Evolutionary conservation across 257 asterid genomes (phyloP).

Genomic region (Fraxinus americana): DNA sequence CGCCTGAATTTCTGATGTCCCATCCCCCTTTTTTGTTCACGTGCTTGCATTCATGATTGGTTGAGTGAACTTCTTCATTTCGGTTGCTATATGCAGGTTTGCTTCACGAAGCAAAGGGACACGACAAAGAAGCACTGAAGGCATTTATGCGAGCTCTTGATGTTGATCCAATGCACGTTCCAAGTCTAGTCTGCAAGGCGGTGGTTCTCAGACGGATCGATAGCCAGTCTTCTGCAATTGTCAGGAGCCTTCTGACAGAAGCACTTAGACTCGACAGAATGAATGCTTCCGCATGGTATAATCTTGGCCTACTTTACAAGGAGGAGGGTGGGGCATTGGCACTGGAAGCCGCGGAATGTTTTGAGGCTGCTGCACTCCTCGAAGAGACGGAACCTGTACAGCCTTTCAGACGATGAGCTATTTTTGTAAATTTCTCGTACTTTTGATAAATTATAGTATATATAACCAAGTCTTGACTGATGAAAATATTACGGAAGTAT

Average conservation of each 20-base stretch:
- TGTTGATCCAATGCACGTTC: constrained; percentile 65
- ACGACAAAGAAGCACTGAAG: constrained; percentile 57
- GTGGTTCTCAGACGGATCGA: constrained; percentile 51
- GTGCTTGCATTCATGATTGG: not conserved
- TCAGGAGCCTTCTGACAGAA: constrained; percentile 68
- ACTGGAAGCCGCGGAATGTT: constrained; percentile 77
- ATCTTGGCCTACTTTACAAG: constrained; percentile 74
- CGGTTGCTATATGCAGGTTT: constrained; percentile 52
- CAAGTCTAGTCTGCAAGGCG: constrained; percentile 74
- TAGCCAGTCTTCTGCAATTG: constrained; percentile 44
- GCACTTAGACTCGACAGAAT: constrained; percentile 71
- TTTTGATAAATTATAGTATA: not conserved
- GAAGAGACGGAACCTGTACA: constrained; percentile 80
- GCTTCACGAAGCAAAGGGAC: constrained; percentile 72
- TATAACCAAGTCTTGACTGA: not conserved
- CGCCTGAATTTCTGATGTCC: not conserved
- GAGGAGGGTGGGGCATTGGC: constrained; percentile 57
- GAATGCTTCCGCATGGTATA: constrained; percentile 71
- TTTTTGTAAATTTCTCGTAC: not conserved
- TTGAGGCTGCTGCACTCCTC: constrained; percentile 66
- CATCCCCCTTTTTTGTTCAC: not conserved
- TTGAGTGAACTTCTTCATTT: not conserved
- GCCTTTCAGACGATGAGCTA: constrained; percentile 62
- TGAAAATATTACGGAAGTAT: not conserved
- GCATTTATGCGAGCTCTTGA: constrained; percentile 63